Evolutionary conservation across 2,329 filamentous ascomycete species (phyloP), one percentile per base, ranked within the genome.

Genomic region (Bipolaris cookei): DNA sequence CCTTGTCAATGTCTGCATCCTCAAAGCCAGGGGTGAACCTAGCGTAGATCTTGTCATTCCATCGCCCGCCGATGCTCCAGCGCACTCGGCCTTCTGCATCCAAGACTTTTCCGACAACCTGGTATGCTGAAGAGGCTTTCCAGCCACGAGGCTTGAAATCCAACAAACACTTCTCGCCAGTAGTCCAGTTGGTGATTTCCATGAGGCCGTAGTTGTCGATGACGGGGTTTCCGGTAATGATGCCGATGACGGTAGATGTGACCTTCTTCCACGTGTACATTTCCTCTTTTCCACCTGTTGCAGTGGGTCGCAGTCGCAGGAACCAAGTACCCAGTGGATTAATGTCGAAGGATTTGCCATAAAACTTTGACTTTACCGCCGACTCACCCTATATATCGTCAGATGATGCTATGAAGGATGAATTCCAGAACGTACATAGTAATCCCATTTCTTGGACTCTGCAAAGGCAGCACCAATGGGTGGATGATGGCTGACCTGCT

Each of bases 221-320:
- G 0, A 90, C 91, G 0, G 95, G 95, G 67, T 91, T 97, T 45
- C 95, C 95, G 0, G 94, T 98, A 69, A 99, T 97, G 76, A 99
- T 99, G 56, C 95, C 95, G 58, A 98, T 88, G n/a, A 99, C 95
- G 1, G 93, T 96, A 1, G 92, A 95, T 0, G 93, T 98, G 16
- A 97, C 92, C 80, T 99, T 99, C 79, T 97, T 98, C 95, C 95
- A 99, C 0, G 94, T 97, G 78, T 96, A 99, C 1, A 97, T 81
- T 66, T 99, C 95, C 62, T 90, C 88, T 68, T 90, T 68, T 11
- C 72, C 69, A 6, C 70, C 88, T 3, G 90, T 91, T 3, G 86
- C 82, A 0, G 84, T 85, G 0, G 93, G 92, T 1, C 92, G 88
- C 25, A 99, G 82, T 70, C 85, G 91, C 58, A 98, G 80, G 80